A percentile compares a stretch with the other conserved stretches of the same genome.
Conservation (phyloP, 352 stramenopile species). For the Globisporangium megalacanthum region DNA sequence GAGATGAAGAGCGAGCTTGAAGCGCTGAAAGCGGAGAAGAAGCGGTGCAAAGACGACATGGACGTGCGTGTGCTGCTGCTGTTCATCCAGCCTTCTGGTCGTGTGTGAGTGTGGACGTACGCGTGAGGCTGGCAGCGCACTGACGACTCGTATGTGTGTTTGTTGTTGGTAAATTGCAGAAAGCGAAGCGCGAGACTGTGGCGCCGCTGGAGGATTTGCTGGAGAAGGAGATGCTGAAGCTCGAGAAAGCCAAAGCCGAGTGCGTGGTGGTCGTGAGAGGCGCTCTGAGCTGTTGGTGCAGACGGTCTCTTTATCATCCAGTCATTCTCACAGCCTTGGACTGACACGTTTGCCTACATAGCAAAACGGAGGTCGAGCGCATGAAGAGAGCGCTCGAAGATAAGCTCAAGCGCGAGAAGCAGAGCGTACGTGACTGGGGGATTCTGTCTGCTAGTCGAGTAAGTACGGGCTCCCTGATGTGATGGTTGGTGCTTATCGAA, state of each 20-base stretch:
- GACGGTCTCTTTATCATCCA: not conserved
- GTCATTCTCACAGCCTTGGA: not conserved
- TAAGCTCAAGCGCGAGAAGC: slow-evolving; percentile 64
- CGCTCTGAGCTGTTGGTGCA: not conserved
- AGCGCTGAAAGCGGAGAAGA: slow-evolving; percentile 61
- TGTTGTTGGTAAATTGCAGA: slow-evolving; percentile 20
- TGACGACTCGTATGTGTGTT: not conserved
- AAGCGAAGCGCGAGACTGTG: slow-evolving; percentile 59
- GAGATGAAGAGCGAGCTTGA: slow-evolving; percentile 65
- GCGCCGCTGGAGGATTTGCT: slow-evolving; percentile 58
- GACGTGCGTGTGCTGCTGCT: slow-evolving; percentile 24
- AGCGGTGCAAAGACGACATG: slow-evolving; percentile 60
- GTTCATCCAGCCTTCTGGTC: too few species aligned
- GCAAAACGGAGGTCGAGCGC: slow-evolving; percentile 43
- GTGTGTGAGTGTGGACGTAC: not conserved
- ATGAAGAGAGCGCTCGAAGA: slow-evolving; percentile 49
- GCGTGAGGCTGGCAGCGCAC: not conserved
- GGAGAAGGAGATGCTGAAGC: slow-evolving; percentile 60
- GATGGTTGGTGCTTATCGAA: not conserved
- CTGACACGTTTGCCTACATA: slow-evolving; percentile 10
- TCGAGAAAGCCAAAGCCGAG: slow-evolving; percentile 57
- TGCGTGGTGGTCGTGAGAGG: slow-evolving; percentile 14
- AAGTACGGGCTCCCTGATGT: not conserved
- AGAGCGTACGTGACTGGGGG: slow-evolving; percentile 18
- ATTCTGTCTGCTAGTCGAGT: not conserved